Conservation (phyloP, 1,284 basidiomycete species). For the Thecaphora thlaspeos region DNA sequence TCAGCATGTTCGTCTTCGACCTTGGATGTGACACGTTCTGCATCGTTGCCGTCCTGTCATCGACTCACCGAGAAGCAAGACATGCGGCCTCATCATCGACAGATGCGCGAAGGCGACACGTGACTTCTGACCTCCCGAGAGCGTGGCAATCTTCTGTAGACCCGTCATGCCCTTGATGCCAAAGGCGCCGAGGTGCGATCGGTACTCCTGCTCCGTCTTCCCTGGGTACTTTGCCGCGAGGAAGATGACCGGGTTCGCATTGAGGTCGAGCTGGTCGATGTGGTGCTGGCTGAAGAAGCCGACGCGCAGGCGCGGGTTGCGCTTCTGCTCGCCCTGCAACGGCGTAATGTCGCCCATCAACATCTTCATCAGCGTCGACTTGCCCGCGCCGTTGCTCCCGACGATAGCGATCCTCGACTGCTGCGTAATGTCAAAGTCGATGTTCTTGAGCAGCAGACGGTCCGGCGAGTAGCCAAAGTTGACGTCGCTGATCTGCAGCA, state of each 20-base stretch:
- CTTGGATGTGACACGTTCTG: too few species aligned
- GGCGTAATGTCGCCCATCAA: constrained; percentile 87
- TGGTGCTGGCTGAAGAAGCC: constrained; percentile 73
- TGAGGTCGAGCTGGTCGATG: constrained; percentile 84
- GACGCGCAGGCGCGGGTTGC: constrained; percentile 80
- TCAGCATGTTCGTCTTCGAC: neutral
- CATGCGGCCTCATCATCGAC: constrained; percentile 83
- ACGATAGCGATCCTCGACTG: constrained; percentile 51
- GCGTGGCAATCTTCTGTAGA: constrained; percentile 68
- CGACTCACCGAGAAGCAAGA: constrained; percentile 74
- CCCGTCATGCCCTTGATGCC: constrained; percentile 97
- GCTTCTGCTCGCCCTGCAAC: constrained; percentile 75
- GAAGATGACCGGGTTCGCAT: constrained; percentile 86
- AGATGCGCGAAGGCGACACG: constrained; percentile 93
- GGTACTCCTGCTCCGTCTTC: constrained; percentile 93
- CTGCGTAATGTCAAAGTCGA: constrained; percentile 75
- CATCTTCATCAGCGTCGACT: constrained; percentile 92
- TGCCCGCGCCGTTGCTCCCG: constrained; percentile 54
- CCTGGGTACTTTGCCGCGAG: constrained; percentile 88
- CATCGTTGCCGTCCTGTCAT: too few species aligned
- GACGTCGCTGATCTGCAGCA: constrained; percentile 90
- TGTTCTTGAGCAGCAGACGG: constrained; percentile 73
- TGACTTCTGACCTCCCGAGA: constrained; percentile 87
- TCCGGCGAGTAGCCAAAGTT: constrained; percentile 86
- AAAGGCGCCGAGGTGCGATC: constrained; percentile 92